These are phyloP conservation scores for Tricholoma furcatifolium DNA, from an alignment of 768 basidiomycete genomes.

Conservation along the genomic window DNA sequence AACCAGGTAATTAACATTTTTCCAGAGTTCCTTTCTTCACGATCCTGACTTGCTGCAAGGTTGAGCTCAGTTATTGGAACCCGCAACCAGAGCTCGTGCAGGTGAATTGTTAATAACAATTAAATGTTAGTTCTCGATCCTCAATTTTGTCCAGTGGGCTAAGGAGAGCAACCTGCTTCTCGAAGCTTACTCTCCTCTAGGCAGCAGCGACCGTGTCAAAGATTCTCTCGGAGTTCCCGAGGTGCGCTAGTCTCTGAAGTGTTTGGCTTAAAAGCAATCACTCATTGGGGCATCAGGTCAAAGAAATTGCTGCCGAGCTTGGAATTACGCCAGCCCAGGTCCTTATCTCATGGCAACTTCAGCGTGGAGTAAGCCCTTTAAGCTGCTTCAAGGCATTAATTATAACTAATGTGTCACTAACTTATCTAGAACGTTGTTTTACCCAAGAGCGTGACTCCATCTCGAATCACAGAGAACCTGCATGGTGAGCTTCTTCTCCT, in stretches of 20 bases:
- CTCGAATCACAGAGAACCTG: conserved; percentile 68
- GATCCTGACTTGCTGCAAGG: conserved; percentile 21
- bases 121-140: not conserved
- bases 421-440: conserved; percentile 58
- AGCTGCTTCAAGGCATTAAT: not conserved
- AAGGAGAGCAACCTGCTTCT: conserved; percentile 63
- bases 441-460: conserved; percentile 75
- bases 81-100: conserved; percentile 76
- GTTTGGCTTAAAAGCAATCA: not conserved
- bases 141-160: conserved; percentile 50
- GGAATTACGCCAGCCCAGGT: conserved; percentile 75
- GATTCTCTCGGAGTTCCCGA: conserved; percentile 58
- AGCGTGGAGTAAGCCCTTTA: conserved; percentile 61
- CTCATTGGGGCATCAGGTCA: conserved; percentile 36
- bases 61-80: conserved; percentile 76
- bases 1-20: conserved; percentile 47
- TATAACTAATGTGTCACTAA: not conserved
- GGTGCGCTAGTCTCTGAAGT: conserved; percentile 24
- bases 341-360: conserved; percentile 74
- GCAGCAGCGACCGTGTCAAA: conserved; percentile 57
- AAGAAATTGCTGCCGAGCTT: conserved; percentile 57
- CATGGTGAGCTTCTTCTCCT: conserved; percentile 41
- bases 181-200: conserved; percentile 78
- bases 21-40: not conserved
- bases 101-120: conserved; percentile 29